Evolutionary conservation across 192 early-diverging fungal species (phyloP).

Genomic region (Chytriomyces sp.): DNA sequence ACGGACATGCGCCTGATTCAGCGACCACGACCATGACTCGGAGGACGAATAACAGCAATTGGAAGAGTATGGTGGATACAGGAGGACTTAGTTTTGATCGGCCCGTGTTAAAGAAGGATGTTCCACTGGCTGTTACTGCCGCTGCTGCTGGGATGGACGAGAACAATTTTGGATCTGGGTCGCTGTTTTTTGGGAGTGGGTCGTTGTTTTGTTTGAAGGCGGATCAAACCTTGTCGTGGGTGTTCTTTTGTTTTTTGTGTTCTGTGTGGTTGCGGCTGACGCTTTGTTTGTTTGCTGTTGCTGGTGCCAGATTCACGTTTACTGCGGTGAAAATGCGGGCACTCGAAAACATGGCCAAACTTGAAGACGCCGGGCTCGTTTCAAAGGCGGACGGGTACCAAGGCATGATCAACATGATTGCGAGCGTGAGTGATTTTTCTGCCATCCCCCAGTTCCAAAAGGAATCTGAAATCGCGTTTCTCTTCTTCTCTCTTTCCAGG

Average conservation of each 20-base stretch:
- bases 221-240: not conserved
- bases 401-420: constrained; percentile 91
- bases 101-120: not conserved
- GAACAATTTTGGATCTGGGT: constrained; percentile 5
- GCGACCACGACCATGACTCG: not conserved
- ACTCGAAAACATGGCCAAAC: constrained; percentile 77
- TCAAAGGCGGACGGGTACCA: constrained; percentile 82
- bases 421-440: constrained; percentile 46
- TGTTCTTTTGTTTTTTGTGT: not conserved
- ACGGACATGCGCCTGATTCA: not conserved
- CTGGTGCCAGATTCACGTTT: constrained; percentile 66
- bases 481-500: constrained; percentile 43
- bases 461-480: not conserved
- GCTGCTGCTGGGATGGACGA: not conserved
- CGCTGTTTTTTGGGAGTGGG: constrained; percentile 28
- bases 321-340: constrained; percentile 80
- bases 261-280: not conserved
- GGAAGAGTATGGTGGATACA: constrained; percentile 17
- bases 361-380: constrained; percentile 79
- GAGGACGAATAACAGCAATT: constrained; percentile 20
- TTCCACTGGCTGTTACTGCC: no score
- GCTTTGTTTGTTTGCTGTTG: not conserved
- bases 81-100: constrained; percentile 1
- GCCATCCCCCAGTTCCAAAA: no score
- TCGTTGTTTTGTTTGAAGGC: constrained; percentile 23